Base-by-base conservation (phyloP, 768 basidiomycete species). In the Suillus lakei region DNA sequence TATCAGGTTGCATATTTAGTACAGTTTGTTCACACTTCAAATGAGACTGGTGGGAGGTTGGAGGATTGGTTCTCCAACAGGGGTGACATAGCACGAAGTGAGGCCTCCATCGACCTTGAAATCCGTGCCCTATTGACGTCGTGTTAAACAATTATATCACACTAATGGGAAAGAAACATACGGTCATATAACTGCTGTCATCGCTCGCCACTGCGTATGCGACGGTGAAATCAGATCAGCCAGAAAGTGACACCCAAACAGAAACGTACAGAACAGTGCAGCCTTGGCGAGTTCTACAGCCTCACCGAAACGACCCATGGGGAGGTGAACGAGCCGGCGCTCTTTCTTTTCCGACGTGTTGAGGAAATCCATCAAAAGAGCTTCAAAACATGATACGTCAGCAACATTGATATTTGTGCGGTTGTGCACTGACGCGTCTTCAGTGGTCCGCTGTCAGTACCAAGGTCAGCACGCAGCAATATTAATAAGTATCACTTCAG, bases 261-360 rank as follows among this genome's bases (percentile, higher is more conserved):
- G n/a, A n/a, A 28, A 89, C 95, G 60, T 75, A 97, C 96, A 80
- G 85, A 99, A 99, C 30, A 98, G 83, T 23, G 95, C 96, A 34
- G 88, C 96, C 73, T 91, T 92, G 8, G 98, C 98, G 65, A 96
- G 85, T 77, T 99, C 98, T 67, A 99, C 84, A 0, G 96, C 98
- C 82, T 98, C 95, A 43, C 97, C 97, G 76, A 99, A 99, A 66
- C 97, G 88, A 67, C 96, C 96, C 94, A 98, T 95, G 1, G 96
- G 97, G 18, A 97, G 86, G 71, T 96, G 95, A 26, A 95, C 89
- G 75, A 98, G 75, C 54, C 98, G 86, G 34, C 98, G 89, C 51
- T 98, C 88, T 65, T 91, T 88, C 82, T 99, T 99, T 84, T 99
- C 98, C 53, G 90, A 83, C 23, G 98, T 98, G 79, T 99, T 88